Evolutionary conservation across 2,329 filamentous ascomycete genomes (phyloP), one percentile per base, ranked within the genome.

Genomic region (Zymoseptoria brevis): DNA sequence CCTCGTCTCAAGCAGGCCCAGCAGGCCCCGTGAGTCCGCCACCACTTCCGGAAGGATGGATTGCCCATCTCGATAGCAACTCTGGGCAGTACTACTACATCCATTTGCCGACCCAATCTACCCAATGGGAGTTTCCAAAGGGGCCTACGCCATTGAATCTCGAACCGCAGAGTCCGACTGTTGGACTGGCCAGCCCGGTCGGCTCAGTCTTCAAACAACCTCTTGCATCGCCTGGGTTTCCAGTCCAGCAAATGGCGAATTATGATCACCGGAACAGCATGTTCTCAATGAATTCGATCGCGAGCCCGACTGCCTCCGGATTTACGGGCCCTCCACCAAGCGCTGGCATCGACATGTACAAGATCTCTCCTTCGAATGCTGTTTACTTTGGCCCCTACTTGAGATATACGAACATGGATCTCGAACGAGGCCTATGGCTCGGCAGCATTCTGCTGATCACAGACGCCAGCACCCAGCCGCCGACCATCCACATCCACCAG

Each of bases 81-180:
- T 97, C 93, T 1, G 94, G 94, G 1, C 93, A 97, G 71, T 99
- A 97, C 75, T 99, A 99, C 74, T 99, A 99, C 71, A 99, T 99
- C 60, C 94, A 99, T 73, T 81, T 99, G 29, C 89, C 92, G 1
- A 92, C 90, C 0, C 94, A 97, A 72, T 90, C 92, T 2, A 99
- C 94, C 0, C 94, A 99, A 72, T 99, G 94, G 94, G 94, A 99
- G 70, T 97, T 97, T 66, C 94, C 94, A 26, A 97, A 96, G 75
- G 93, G 93, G 0, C 92, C 92, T 0, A 96, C 90, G 22, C 93
- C 93, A 0, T 80, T 96, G 57, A 89, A 90, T 63, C 83, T 96
- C 64, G 83, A 88, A 16, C 93, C 93, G 0, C 77, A 96, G 58
- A 96, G 93, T 6, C 93, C 93, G 0, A 87, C 87, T 0, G 84